Percentiles rank a stretch among this genome's conserved stretches.
phyloP scores from a whole-genome alignment of 352 stramenopile species.

The Globisporangium camurandrum region DNA sequence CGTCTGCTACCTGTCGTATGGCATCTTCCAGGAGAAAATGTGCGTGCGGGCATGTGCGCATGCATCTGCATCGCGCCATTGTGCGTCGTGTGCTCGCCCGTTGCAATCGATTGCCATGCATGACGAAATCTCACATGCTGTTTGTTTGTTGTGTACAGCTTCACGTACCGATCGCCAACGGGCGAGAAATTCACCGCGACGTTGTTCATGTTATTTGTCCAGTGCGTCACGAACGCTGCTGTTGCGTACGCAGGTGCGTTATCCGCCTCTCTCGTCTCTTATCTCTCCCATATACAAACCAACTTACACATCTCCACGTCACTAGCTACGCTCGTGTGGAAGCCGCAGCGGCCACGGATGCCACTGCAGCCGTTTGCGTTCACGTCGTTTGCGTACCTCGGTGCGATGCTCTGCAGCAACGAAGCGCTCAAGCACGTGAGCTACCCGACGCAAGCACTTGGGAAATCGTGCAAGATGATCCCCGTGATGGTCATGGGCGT shows the following conservation, averaged over 20 bases:
- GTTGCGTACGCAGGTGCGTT: conserved; percentile 65
- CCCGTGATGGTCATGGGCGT: conserved; percentile 94
- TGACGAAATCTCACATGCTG: background rate
- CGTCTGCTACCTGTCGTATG: conserved; percentile 88
- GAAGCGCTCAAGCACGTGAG: conserved; percentile 92
- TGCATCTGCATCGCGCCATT: too few species aligned
- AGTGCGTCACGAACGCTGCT: conserved; percentile 86
- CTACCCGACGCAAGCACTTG: conserved; percentile 97
- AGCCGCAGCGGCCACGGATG: conserved; percentile 55
- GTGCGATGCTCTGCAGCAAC: conserved; percentile 89
- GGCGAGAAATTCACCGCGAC: conserved; percentile 88
- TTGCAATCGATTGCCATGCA: too few species aligned
- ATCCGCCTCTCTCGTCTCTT: too few species aligned
- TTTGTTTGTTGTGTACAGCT: conserved; percentile 27
- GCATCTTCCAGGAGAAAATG: conserved; percentile 93
- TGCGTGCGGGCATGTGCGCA: conserved; percentile 22
- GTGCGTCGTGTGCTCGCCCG: too few species aligned
- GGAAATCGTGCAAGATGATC: conserved; percentile 99
- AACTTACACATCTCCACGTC: background rate
- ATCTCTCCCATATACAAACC: too few species aligned
- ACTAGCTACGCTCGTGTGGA: conserved; percentile 76
- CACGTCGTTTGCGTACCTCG: conserved; percentile 85
- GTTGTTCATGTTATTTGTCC: conserved; percentile 90
- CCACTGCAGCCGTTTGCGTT: conserved; percentile 80
- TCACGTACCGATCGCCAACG: conserved; percentile 76